Conservation (phyloP, 257 asterid genomes). For the Primulina eburnea region DNA sequence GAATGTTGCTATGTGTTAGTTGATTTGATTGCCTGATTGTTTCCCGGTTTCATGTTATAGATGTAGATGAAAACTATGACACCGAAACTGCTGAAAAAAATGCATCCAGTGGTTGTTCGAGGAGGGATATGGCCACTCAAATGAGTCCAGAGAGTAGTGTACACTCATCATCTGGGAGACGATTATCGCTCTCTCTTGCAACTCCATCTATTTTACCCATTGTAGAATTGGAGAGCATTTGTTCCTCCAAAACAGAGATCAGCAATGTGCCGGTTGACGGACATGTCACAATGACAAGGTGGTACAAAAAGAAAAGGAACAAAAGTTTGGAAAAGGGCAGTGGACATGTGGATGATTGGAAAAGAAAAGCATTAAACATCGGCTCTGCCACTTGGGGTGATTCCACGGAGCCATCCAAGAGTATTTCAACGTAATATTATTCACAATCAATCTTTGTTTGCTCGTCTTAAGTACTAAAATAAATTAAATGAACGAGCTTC, state of each 20-base stretch:
- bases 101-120: conserved; percentile 50
- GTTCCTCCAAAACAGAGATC: conserved; percentile 51
- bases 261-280: conserved; percentile 78
- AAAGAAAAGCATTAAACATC: conserved; percentile 53
- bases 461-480: not conserved
- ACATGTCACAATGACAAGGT: conserved; percentile 73
- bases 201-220: conserved; percentile 58
- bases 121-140: conserved; percentile 97
- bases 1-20: not conserved
- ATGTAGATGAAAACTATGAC: conserved; percentile 41
- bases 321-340: conserved; percentile 43
- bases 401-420: conserved; percentile 51
- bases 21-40: not conserved
- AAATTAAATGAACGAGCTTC: not conserved
- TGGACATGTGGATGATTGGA: conserved; percentile 57
- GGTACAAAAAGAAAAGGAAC: conserved; percentile 68
- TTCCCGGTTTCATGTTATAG: not conserved
- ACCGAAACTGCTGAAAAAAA: conserved; percentile 37
- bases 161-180: conserved; percentile 47
- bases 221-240: conserved; percentile 42
- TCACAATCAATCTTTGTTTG: not conserved
- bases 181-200: conserved; percentile 52
- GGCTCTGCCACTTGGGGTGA: conserved; percentile 59
- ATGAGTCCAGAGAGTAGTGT: conserved; percentile 87
- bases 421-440: conserved; percentile 56